A percentile compares a stretch with the other conserved stretches of the same genome.
phyloP scores from a whole-genome alignment of 495 filamentous ascomycete genomes.

The Tuber melanosporum region DNA sequence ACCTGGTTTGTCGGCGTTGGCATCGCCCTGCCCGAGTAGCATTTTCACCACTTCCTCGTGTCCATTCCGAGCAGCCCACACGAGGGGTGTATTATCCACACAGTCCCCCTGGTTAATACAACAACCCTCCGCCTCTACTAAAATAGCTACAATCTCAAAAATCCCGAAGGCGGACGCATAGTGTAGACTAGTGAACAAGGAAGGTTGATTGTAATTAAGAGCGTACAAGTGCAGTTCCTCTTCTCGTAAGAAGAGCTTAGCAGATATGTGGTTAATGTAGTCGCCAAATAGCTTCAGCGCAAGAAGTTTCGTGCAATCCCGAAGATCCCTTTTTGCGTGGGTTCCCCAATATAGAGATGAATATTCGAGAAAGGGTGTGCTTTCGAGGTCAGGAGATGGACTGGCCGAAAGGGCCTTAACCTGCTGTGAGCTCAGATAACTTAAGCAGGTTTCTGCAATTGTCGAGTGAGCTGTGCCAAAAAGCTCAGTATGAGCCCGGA shows the following conservation, averaged over 20 bases:
- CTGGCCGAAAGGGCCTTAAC: neutral
- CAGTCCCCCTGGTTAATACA: neutral
- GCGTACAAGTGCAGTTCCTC: fast-evolving
- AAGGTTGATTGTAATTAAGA: neutral
- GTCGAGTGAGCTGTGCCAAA: neutral
- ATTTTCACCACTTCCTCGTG: neutral
- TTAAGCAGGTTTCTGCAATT: neutral
- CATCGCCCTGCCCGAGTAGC: neutral
- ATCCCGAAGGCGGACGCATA: neutral
- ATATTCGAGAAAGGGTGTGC: neutral
- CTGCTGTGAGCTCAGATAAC: neutral
- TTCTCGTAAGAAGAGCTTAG: neutral
- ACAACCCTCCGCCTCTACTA: neutral
- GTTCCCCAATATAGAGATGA: neutral
- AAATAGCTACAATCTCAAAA: neutral
- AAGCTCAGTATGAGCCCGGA: neutral
- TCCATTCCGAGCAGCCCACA: neutral
- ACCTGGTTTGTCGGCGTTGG: neutral
- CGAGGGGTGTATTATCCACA: neutral
- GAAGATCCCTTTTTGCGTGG: neutral
- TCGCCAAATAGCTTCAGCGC: neutral
- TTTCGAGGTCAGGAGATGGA: neutral
- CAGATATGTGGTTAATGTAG: neutral
- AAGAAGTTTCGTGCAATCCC: neutral
- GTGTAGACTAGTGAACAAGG: neutral